A percentile compares a stretch with the other conserved stretches of the same genome.
Conservation (phyloP, 2,329 filamentous ascomycete genomes). For the Chrysosporium keratinophilum region DNA sequence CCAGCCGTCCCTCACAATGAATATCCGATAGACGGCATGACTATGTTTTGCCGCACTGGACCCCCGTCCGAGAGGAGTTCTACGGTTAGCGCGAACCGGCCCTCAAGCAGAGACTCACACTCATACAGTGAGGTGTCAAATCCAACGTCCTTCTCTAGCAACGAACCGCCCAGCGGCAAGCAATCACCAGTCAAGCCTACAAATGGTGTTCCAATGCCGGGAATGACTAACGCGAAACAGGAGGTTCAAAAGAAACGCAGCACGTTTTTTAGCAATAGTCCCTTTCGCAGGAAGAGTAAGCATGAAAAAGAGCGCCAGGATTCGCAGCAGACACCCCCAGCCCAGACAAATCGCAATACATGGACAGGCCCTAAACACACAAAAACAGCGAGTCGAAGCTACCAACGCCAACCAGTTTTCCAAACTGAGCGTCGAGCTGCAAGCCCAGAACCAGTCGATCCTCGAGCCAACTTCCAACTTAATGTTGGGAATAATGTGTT, state of each 20-base stretch:
- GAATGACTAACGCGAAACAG: slow-evolving; percentile 52
- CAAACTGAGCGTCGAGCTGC: slow-evolving; percentile 26
- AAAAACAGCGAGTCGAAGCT: slow-evolving; percentile 28
- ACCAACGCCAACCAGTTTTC: slow-evolving; percentile 19
- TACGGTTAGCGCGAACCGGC: slow-evolving; percentile 57
- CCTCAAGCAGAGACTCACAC: slow-evolving; percentile 74
- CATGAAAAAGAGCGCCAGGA: slow-evolving; percentile 52
- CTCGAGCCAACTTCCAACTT: slow-evolving; percentile 80
- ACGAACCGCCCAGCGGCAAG: slow-evolving; percentile 65
- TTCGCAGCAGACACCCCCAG: slow-evolving; percentile 26
- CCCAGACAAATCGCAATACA: slow-evolving; percentile 41
- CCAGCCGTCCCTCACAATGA: slow-evolving; percentile 76
- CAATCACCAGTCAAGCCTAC: slow-evolving; percentile 58
- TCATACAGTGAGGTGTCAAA: slow-evolving; percentile 86
- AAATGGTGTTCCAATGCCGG: slow-evolving; percentile 30
- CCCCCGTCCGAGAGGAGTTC: slow-evolving; percentile 61
- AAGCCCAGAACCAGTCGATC: slow-evolving; percentile 76
- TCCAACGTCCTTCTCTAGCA: slow-evolving; percentile 77
- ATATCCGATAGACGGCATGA: slow-evolving; percentile 93
- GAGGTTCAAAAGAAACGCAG: slow-evolving; percentile 57
- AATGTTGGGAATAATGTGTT: slow-evolving; percentile 96
- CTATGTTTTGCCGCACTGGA: slow-evolving; percentile 80
- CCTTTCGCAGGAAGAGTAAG: slow-evolving; percentile 85
- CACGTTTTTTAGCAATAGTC: slow-evolving; percentile 86
- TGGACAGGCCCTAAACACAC: slow-evolving; percentile 40